Conservation (phyloP, 2,329 filamentous ascomycete species). For the Monosporascus sp. region DNA sequence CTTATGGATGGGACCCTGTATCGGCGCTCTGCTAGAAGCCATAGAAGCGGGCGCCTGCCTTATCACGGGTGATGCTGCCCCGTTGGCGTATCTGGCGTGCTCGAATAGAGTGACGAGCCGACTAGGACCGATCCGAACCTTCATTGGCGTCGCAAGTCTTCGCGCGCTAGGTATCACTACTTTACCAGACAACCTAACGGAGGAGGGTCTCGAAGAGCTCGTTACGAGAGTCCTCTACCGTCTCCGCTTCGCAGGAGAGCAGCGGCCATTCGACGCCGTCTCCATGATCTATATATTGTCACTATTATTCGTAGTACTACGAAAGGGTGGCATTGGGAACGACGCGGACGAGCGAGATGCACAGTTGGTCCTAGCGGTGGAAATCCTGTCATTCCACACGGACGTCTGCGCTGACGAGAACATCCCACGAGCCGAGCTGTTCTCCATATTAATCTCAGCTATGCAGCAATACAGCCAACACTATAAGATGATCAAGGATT, state of each 20-base stretch:
- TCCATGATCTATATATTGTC: constrained; percentile 85
- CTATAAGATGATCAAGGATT: constrained; percentile 93
- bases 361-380: constrained; percentile 81
- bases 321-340: constrained; percentile 70
- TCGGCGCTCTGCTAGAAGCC: constrained; percentile 65
- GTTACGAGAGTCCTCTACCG: constrained; percentile 87
- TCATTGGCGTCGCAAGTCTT: constrained; percentile 82
- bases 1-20: constrained; percentile 80
- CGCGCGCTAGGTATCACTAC: constrained; percentile 70
- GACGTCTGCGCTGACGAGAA: constrained; percentile 68
- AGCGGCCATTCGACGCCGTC: constrained; percentile 85
- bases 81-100: constrained; percentile 73
- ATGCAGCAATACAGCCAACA: constrained; percentile 91
- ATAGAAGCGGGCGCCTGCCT: constrained; percentile 78
- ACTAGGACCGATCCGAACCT: constrained; percentile 70
- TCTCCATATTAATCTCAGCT: constrained; percentile 66
- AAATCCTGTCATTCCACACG: constrained; percentile 86
- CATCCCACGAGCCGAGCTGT: constrained; percentile 69
- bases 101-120: constrained; percentile 69
- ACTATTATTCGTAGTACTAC: constrained; percentile 72
- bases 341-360: constrained; percentile 77
- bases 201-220: constrained; percentile 78
- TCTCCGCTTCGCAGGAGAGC: constrained; percentile 82
- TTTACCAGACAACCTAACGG: constrained; percentile 64
- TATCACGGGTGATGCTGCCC: constrained; percentile 74